Evolutionary conservation across 345 rosid species (phyloP).

Genomic region (Citrus maxima): DNA sequence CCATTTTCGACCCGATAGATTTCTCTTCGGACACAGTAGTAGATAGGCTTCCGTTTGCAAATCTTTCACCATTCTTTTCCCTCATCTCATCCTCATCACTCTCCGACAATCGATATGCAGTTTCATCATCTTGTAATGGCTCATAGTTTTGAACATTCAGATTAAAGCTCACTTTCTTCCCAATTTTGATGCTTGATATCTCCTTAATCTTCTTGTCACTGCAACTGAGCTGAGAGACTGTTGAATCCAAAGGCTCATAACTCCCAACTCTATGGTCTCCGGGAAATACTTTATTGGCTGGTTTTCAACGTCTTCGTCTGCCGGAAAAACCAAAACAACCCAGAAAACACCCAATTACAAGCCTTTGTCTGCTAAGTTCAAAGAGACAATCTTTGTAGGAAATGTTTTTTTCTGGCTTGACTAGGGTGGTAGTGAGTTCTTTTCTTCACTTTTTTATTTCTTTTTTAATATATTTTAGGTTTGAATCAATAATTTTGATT

Average conservation of each 20-base stretch:
- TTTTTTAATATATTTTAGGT: too few relatives aligned
- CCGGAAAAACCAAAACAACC: slow-evolving; percentile 78
- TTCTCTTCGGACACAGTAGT: slow-evolving; percentile 7
- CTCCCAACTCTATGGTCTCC: slow-evolving; percentile 39
- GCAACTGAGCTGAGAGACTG: slow-evolving; percentile 35
- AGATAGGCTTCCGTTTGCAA: slow-evolving; percentile 10
- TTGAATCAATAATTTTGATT: too few relatives aligned
- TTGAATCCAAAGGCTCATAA: slow-evolving; percentile 52
- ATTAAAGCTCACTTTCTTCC: slow-evolving; percentile 83
- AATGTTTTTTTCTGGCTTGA: not conserved
- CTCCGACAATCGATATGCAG: slow-evolving; percentile 20
- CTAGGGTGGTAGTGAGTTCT: not conserved
- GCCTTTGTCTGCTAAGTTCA: slow-evolving; percentile 11
- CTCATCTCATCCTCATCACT: slow-evolving; percentile 36
- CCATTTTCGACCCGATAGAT: slow-evolving; percentile 18
- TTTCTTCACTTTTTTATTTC: too few relatives aligned
- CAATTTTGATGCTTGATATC: slow-evolving; percentile 28
- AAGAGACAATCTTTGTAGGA: not conserved
- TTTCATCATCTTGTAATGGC: slow-evolving; percentile 39
- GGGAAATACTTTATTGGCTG: slow-evolving; percentile 40
- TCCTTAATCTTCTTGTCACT: slow-evolving; percentile 35
- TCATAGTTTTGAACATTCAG: slow-evolving; percentile 78
- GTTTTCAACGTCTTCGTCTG: slow-evolving; percentile 50
- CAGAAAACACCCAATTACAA: slow-evolving; percentile 75
- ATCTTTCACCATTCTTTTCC: slow-evolving; percentile 20